Base-by-base conservation (phyloP, 75 land plant genomes). In the Cunninghamia lanceolata region DNA sequence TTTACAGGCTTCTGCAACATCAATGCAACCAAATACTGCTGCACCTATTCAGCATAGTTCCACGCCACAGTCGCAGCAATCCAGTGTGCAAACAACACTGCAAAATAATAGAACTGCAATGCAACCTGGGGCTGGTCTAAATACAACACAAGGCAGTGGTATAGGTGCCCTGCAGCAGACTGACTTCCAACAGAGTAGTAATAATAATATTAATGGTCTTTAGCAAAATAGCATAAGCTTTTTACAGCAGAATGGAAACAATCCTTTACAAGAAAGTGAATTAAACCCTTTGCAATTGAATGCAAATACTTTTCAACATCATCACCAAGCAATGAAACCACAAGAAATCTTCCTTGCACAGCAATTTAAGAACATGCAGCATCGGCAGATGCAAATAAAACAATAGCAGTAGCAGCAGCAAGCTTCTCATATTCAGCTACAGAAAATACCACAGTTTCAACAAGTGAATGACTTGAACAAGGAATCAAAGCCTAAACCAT, bases 401-500 rank as follows among this genome's bases (percentile, higher is more conserved):
- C 79, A 76, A 17, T 43, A 76, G 0, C 79, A 77, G 80, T 45
- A 77, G 79, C 91, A 90, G 59, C 95, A 92, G 86, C 90, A 87
- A 56, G 71, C 89, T 45, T 84, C 87, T 35, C 97, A 94, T 46
- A 45, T 92, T 84, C 92, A 89, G 84, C 70, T 85, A 59, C 94
- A 94, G 35, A 92, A 91, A 82, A 90, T 92, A 87, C 53, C 91
- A 52, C 95, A 92, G 53, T 88, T 93, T 84, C 93, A 94, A 86
- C 99, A 94, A 79, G 89, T 91, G 83, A 89, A 87, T 90, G 94
- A 93, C 38, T 68, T 83, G 14, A 94, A 80, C 89, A 93, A 89
- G 14, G 86, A 86, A 6, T 36, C 83, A 43, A 90, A 85, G 87
- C 81, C 90, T 11, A 90, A 88, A 83, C 87, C 85, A 71, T 34